Evolutionary conservation across 345 rosid species (phyloP), one percentile per base, ranked within the genome.

Genomic region (Heritiera littoralis): DNA sequence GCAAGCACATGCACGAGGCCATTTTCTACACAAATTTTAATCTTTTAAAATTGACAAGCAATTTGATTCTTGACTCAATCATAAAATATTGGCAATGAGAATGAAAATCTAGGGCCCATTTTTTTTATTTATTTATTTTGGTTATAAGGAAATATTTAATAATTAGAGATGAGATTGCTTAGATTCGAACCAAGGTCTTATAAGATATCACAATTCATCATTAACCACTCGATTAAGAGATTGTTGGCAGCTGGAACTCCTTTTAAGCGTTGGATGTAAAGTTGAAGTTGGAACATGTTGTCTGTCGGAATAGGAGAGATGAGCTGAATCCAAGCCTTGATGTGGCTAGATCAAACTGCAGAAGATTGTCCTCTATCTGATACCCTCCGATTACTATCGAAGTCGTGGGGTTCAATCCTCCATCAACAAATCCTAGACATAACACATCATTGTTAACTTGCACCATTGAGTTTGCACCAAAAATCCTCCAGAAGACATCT

Each of bases 401-500:
- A 7, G 85, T 82, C 17, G 3, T 77, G 14, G 81, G 77, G 4
- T 35, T 28, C 17, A 3, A 40, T 5, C 88, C 88, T n/a, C 86
- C 89, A 17, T 87, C 86, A 17, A 83, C 83, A 32, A 85, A 80
- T 23, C 77, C 89, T 3, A 81, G 40, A 68, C 89, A 73, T 46
- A 75, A 1, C 23, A 77, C 85, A 6, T 76, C 76, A 1, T 66
- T 28, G 11, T 48, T 79, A 11, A 82, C 85, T 52, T 67, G 51
- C 54, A 83, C 86, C 86, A 85, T 87, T 32, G 85, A 83, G 78
- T 85, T 87, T 41, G 86, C 83, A 14, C 89, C 89, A 1, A 75
- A 61, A 1, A 87, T 80, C 66, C 74, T 78, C 86, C 89, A 87
- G 4, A 18, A 32, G 30, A 61, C 84, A 40, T 46, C 32, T 9